Percentiles rank a stretch among this genome's conserved stretches.
These are phyloP conservation scores for Candida sanyaensis DNA, from an alignment of 1,139 yeast genomes.

Conservation along the genomic window DNA sequence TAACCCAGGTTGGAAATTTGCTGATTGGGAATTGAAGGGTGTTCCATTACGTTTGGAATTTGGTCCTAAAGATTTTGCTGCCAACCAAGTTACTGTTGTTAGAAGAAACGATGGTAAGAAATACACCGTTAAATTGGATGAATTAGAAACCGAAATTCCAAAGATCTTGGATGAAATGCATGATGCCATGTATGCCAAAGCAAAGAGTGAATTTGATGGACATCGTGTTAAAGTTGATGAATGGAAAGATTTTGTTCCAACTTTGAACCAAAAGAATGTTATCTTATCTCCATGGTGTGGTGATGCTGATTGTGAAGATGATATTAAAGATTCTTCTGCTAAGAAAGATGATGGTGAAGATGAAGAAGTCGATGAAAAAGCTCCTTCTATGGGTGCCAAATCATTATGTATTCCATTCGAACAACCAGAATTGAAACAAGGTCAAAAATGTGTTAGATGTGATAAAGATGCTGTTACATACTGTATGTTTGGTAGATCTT, in stretches of 20 bases:
- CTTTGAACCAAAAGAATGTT: conserved; percentile 88
- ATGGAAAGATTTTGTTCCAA: conserved; percentile 92
- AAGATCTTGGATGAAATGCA: conserved; percentile 82
- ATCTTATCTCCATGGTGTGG: conserved; percentile 99
- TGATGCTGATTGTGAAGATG: conserved; percentile 90
- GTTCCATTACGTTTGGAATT: conserved; percentile 89
- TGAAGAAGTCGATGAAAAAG: conserved; percentile 88
- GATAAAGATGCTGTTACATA: conserved; percentile 70
- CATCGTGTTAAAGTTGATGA: conserved; percentile 81
- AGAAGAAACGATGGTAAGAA: conserved; percentile 91
- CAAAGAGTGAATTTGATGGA: conserved; percentile 78
- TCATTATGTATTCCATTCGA: conserved; percentile 94
- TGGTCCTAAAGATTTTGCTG: conserved; percentile 93
- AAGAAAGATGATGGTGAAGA: conserved; percentile 79
- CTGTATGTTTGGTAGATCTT: conserved; percentile 96
- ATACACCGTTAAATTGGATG: conserved; percentile 62
- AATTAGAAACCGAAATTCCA: conserved; percentile 69
- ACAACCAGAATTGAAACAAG: conserved; percentile 78
- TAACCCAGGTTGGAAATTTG: conserved; percentile 98
- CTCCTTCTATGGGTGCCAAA: conserved; percentile 99
- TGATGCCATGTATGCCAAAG: conserved; percentile 67
- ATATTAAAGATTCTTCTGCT: conserved; percentile 91
- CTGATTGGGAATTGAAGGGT: conserved; percentile 97
- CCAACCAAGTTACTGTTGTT: conserved; percentile 79
- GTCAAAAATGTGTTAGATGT: conserved; percentile 88